phyloP scores from a whole-genome alignment of 371 early-diverging fungal species.

The Syncephalastrum contaminatum region DNA sequence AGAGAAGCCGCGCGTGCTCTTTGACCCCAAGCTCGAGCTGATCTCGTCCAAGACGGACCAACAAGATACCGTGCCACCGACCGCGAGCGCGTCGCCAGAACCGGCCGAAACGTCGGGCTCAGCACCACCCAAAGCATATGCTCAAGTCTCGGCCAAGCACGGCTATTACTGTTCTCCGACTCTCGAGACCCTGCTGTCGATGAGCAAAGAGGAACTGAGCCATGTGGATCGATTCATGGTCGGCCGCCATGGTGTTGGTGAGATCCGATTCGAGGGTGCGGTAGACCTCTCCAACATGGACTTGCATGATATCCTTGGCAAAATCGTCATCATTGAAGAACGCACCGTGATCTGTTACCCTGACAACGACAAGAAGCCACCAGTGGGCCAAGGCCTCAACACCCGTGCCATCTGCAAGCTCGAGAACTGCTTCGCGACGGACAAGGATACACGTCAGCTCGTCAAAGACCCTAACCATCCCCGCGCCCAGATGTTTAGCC shows the following conservation, averaged over 20 bases:
- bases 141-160: constrained; percentile 18
- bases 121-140: constrained; percentile 11
- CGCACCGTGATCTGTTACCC: constrained; percentile 83
- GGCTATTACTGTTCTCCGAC: constrained; percentile 41
- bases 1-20: constrained; percentile 22
- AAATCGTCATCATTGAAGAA: constrained; percentile 69
- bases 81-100: neutral
- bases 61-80: neutral
- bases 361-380: constrained; percentile 72
- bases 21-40: constrained; percentile 32
- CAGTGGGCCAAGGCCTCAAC: constrained; percentile 85
- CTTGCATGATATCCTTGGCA: constrained; percentile 78
- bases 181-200: constrained; percentile 32
- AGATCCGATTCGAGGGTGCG: constrained; percentile 71
- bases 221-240: constrained; percentile 74
- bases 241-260: constrained; percentile 70
- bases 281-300: constrained; percentile 77
- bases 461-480: constrained; percentile 71
- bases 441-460: constrained; percentile 70
- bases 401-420: constrained; percentile 82
- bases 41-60: constrained; percentile 14
- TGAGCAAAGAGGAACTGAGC: constrained; percentile 72
- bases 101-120: neutral
- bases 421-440: constrained; percentile 78
- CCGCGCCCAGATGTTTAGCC: constrained; percentile 66